Evolutionary conservation across 2,329 filamentous ascomycete genomes (phyloP), one percentile per base, ranked within the genome.

Genomic region (Microdochium paspali): DNA sequence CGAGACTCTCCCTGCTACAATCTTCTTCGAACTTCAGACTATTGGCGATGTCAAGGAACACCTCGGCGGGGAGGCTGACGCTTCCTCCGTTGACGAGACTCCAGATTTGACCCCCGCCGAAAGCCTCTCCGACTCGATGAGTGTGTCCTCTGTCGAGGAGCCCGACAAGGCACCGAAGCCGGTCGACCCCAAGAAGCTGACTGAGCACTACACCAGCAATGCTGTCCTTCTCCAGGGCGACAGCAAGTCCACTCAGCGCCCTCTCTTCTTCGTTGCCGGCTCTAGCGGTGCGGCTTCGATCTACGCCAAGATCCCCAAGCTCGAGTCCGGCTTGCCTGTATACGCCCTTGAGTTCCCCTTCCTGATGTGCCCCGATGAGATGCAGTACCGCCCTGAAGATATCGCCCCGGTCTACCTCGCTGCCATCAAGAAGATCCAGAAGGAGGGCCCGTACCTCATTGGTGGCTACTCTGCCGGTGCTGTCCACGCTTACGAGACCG

Each of bases 311-410:
- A 54, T 62, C 7, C 58, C 49, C 2, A 44, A 49, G 10, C 53
- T 62, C 28, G 50, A 48, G 31, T 54, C 52, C 15, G 51, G 50
- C 15, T 47, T 47, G 26, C 47, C 55, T 18, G 46, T 63, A 35
- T 60, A 61, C 47, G 58, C 52, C 32, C 53, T 63, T 44, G 59
- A 63, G 47, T 59, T 57, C 20, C 59, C 60, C 2, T 60, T 55
- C 52, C 48, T 59, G 12, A 44, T 51, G 25, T 54, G 50, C 43
- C 58, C 55, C 3, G 45, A 50, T 23, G 46, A 51, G 24, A 44
- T 54, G 39, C 39, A 51, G 9, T 46, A 52, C 40, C 56, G 51
- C 43, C 51, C 49, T 1, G 47, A 57, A 15, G 54, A 55, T 9
- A 45, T 56, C 12, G 54, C 52, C 1, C 21, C 45, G 21, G 26